phyloP scores from a whole-genome alignment of 495 filamentous ascomycete genomes.

The Neurospora pannonica region DNA sequence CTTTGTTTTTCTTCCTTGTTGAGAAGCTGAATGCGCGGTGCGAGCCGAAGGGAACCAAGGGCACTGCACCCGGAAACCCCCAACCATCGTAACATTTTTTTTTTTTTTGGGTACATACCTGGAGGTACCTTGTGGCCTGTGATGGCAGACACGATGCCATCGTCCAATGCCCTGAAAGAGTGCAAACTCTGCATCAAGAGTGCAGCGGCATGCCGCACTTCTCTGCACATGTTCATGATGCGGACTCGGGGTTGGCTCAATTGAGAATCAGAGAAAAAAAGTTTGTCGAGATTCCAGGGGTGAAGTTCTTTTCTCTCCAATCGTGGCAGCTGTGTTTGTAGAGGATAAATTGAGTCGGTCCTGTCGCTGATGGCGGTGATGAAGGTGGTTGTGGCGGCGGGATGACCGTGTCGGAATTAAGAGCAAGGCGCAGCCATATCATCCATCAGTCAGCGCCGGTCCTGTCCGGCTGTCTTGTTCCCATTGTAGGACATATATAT shows the following conservation, averaged over 20 bases:
- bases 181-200: background rate
- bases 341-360: background rate
- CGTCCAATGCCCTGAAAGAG: background rate
- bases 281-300: background rate
- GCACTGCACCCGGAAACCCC: background rate
- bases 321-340: background rate
- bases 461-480: background rate
- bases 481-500: background rate
- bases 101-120: background rate
- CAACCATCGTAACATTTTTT: background rate
- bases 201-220: background rate
- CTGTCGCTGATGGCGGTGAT: background rate
- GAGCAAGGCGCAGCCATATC: background rate
- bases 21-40: background rate
- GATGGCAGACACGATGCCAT: background rate
- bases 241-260: background rate
- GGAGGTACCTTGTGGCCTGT: background rate
- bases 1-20: background rate
- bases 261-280: background rate
- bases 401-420: background rate
- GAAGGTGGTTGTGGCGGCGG: background rate
- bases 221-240: background rate
- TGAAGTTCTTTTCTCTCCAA: background rate
- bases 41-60: background rate
- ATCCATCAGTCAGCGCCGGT: background rate